Evolutionary conservation across 768 basidiomycete genomes (phyloP).

Genomic region (Leccinum arenicola): DNA sequence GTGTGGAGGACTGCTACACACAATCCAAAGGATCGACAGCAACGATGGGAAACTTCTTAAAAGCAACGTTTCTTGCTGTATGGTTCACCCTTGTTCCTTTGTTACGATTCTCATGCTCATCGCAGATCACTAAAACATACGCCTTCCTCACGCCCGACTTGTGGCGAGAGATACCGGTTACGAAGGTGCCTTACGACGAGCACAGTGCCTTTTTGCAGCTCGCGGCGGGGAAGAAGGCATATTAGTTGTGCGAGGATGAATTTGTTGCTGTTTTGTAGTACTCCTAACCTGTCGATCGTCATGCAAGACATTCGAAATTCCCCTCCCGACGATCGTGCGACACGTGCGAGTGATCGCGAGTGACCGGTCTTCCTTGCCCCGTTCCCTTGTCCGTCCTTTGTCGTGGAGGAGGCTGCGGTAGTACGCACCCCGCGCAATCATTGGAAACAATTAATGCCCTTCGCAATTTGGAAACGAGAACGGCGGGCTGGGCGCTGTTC

Average conservation of each 20-base stretch:
- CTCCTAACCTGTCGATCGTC: not conserved
- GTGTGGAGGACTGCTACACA: conserved; percentile 97
- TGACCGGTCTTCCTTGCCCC: not conserved
- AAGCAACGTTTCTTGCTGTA: conserved; percentile 92
- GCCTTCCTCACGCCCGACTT: conserved; percentile 97
- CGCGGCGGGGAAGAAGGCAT: conserved; percentile 70
- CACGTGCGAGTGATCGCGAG: not conserved
- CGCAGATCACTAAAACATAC: conserved; percentile 95
- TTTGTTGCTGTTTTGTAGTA: not conserved
- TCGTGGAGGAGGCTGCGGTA: no score
- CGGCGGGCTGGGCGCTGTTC: conserved; percentile 11
- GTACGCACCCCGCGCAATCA: not conserved
- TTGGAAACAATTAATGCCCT: not conserved
- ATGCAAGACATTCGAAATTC: conserved; percentile 1
- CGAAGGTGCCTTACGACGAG: conserved; percentile 92
- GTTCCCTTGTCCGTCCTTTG: not conserved
- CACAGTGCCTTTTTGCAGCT: conserved; percentile 91
- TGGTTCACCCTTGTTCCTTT: conserved; percentile 28
- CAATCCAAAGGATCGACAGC: conserved; percentile 98
- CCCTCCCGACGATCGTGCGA: not conserved
- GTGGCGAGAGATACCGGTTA: conserved; percentile 91
- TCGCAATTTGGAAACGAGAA: not conserved
- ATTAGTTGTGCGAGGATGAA: conserved; percentile 36
- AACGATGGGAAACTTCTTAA: conserved; percentile 99
- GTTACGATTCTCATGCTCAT: not conserved